Base-by-base conservation (phyloP, 2,329 filamentous ascomycete species). In the Xylaria sp. region DNA sequence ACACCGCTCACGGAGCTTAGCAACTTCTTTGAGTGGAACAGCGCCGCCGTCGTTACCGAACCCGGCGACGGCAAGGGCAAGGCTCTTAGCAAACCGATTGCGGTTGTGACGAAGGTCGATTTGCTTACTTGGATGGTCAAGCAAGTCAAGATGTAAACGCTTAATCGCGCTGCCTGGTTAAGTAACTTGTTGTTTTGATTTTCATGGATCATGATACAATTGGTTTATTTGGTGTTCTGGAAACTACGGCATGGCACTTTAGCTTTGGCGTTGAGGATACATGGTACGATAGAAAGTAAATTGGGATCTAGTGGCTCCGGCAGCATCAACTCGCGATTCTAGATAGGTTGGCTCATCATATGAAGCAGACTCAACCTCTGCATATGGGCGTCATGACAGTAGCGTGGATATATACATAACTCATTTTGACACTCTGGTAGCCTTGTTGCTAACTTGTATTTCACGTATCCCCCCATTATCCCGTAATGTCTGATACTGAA, bases 11-110 rank as follows among this genome's bases (percentile, higher is more conserved):
- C 87, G 55, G 90, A 92, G 53, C 85, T 99, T 62, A 95, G 93
- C 84, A 90, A 92, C 76, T 99, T 99, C 82, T 93, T 98, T 72
- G 94, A 98, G 82, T 98, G 96, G 94, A 98, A 99, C 82, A 96
- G 92, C 74, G 95, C 96, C 0, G 96, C 96, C 0, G 90, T 99
- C 57, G 93, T 99, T 2, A 99, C 95, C 0, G 94, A 98, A 80
- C 86, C 88, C 73, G 82, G 82, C 48, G 86, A 86, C 65, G 82
- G 84, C 63, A 81, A 85, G 68, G 87, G 83, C 12, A 76, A 76
- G 48, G 74, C 76, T n/a, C 79, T 88, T 64, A 86, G 87, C 54
- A 97, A 93, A 84, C 94, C 97, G 1, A 85, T 96, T 58, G 96
- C 93, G 7, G 89, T 99, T 8, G 94, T 97, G 7, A 98, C 96